Evolutionary conservation across 805 yeast species (phyloP), one percentile per base, ranked within the genome.

Genomic region (Nakazawaea molendinolei): DNA sequence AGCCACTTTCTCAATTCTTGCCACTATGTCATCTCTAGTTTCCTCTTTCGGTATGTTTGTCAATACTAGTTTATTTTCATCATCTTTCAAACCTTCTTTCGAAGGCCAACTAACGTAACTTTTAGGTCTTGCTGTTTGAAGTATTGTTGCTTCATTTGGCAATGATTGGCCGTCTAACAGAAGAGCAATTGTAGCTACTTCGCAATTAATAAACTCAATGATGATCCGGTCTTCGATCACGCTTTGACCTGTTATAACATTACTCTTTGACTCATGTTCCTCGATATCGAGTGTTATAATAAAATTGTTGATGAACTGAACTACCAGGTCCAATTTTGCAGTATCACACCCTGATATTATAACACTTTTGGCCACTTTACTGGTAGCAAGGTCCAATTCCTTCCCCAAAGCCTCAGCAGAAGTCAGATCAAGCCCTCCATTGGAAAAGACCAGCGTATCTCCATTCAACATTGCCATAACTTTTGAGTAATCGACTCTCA

Each of bases 131-230:
- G 50, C 43, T 5, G 71, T 42, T 4, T 33, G 42, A 4, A 69
- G 38, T 7, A 48, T 44, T 3, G 58, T 48, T 51, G 47, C 38
- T 52, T 43, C 40, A 17, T 23, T 23, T 60, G 25, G 55, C 59
- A 17, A 55, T 38, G 5, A 39, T 8, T 53, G 56, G 1, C 62
- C 61, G 36, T 63, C 56, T 19, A 79, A 52, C 3, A 75, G 63
- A 16, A 65, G 54, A 0, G 72, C 61, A 0, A 73, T 52, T 0
- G 90, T 80, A 0, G 90, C 80, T 33, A 71, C 61, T 15, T 60
- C 56, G 29, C 70, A 56, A 24, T 65, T 67, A 8, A 67, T 58
- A 36, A 83, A 68, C 43, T 73, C 77, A 8, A 83, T 48, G 2
- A 77, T 56, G 29, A 76, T 53, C 5, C 50, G 53, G 31, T 66